Percentiles rank a stretch among this genome's conserved stretches.
Conservation (phyloP, 2,329 filamentous ascomycete species). For the Thielaviopsis euricoi region DNA sequence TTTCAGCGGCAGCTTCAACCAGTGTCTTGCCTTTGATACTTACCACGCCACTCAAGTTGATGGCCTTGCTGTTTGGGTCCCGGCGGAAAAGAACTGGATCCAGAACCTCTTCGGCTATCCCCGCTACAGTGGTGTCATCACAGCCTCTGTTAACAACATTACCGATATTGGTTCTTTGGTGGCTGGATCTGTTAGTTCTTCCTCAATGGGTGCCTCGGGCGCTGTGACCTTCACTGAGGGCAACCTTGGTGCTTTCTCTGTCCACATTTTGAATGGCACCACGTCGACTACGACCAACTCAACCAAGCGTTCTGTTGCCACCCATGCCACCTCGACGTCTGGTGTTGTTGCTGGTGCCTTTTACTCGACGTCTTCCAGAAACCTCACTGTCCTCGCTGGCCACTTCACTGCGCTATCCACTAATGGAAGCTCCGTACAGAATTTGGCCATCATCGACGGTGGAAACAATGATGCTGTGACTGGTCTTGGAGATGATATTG, state of each 20-base stretch:
- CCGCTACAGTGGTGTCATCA: conserved; percentile 55
- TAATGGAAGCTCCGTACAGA: conserved; percentile 57
- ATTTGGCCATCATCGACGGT: conserved; percentile 69
- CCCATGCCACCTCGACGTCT: conserved; percentile 17
- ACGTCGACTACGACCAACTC: conserved; percentile 21
- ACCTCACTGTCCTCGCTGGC: conserved; percentile 76
- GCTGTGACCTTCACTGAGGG: conserved; percentile 47
- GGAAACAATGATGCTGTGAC: conserved; percentile 48
- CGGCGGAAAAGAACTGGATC: conserved; percentile 72
- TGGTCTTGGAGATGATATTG: conserved; percentile 51
- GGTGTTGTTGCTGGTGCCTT: conserved; percentile 70
- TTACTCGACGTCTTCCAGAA: conserved; percentile 51
- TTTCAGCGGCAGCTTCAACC: conserved; percentile 64
- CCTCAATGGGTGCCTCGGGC: conserved; percentile 55
- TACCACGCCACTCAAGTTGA: conserved; percentile 44
- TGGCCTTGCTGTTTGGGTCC: conserved; percentile 86
- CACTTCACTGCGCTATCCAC: conserved; percentile 59
- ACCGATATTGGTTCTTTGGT: conserved; percentile 50
- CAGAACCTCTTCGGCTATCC: conserved; percentile 55
- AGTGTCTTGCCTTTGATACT: conserved; percentile 50
- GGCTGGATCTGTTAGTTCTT: conserved; percentile 67
- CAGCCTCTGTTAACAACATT: conserved; percentile 48
- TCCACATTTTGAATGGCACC: conserved; percentile 32
- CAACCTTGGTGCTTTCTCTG: conserved; percentile 37
- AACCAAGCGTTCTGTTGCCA: conserved; percentile 18